phyloP scores from a whole-genome alignment of 2,329 filamentous ascomycete genomes.

The Lachnellula subtilissima region DNA sequence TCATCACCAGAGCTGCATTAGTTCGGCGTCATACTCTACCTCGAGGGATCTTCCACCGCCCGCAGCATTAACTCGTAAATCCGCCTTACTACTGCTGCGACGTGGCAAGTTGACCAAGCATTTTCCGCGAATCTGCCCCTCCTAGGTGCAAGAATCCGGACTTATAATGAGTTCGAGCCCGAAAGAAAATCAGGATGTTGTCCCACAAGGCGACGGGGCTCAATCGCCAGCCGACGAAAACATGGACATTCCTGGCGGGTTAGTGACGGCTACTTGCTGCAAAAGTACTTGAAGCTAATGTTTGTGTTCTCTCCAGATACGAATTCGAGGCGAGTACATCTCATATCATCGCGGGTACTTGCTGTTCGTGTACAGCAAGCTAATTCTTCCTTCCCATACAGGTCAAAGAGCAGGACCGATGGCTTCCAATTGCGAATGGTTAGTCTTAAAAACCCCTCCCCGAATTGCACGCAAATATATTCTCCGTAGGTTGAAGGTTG shows the following conservation, averaged over 20 bases:
- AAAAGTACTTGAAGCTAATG: background rate
- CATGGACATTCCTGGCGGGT: background rate
- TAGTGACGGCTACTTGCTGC: background rate
- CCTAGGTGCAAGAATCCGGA: background rate
- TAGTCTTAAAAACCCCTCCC: slow-evolving; percentile 50
- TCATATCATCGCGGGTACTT: background rate
- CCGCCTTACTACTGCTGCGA: background rate
- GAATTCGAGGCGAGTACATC: background rate
- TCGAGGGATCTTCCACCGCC: no score
- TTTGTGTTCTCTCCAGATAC: background rate
- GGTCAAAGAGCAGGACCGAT: slow-evolving; percentile 59
- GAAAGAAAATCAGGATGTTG: background rate
- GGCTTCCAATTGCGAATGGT: slow-evolving; percentile 99
- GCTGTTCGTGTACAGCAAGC: background rate
- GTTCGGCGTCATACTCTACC: no score
- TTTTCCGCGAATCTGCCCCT: background rate
- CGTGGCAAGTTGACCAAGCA: background rate
- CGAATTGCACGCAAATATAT: slow-evolving; percentile 45
- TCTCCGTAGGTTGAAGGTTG: slow-evolving; percentile 26
- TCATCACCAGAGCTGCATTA: no score
- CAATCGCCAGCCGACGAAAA: background rate
- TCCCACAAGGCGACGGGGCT: background rate
- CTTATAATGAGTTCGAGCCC: background rate
- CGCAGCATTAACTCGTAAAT: no score
- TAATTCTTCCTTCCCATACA: background rate